Evolutionary conservation across 345 rosid species (phyloP).

Genomic region (Firmiana major): DNA sequence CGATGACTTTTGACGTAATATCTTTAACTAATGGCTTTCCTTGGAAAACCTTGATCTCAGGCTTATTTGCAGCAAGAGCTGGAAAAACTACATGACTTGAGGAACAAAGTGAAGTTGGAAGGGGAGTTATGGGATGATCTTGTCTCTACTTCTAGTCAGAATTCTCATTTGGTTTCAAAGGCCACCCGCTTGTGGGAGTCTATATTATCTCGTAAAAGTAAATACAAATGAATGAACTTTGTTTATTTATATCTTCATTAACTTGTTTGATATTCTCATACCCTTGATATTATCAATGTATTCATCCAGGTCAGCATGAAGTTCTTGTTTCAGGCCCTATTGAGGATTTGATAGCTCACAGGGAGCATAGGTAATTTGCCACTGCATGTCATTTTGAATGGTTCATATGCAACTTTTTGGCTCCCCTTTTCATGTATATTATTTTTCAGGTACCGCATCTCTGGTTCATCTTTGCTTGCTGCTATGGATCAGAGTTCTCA

Average conservation of each 20-base stretch:
- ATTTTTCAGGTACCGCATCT: slow-evolving; percentile 83
- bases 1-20: neutral
- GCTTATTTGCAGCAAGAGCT: slow-evolving; percentile 97
- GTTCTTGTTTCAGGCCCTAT: slow-evolving; percentile 98
- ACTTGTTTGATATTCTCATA: neutral
- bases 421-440: slow-evolving; percentile 20
- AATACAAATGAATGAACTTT: slow-evolving; percentile 6
- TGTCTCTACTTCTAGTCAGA: slow-evolving; percentile 89
- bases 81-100: slow-evolving; percentile 88
- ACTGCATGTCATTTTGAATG: slow-evolving; percentile 1
- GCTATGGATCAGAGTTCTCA: slow-evolving; percentile 98
- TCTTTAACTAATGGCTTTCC: slow-evolving; percentile 12
- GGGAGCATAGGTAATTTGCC: slow-evolving; percentile 84
- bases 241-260: neutral
- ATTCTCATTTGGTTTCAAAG: slow-evolving; percentile 92
- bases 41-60: slow-evolving; percentile 45
- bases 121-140: slow-evolving; percentile 99
- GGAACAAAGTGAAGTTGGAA: slow-evolving; percentile 96
- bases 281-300: slow-evolving; percentile 3
- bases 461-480: slow-evolving; percentile 87
- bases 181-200: slow-evolving; percentile 95
- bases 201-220: slow-evolving; percentile 85
- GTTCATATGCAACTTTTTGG: slow-evolving; percentile 9
- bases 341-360: slow-evolving; percentile 95
- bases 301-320: slow-evolving; percentile 83